Conservation (phyloP, 768 basidiomycete species). For the Tulasnella sp. region DNA sequence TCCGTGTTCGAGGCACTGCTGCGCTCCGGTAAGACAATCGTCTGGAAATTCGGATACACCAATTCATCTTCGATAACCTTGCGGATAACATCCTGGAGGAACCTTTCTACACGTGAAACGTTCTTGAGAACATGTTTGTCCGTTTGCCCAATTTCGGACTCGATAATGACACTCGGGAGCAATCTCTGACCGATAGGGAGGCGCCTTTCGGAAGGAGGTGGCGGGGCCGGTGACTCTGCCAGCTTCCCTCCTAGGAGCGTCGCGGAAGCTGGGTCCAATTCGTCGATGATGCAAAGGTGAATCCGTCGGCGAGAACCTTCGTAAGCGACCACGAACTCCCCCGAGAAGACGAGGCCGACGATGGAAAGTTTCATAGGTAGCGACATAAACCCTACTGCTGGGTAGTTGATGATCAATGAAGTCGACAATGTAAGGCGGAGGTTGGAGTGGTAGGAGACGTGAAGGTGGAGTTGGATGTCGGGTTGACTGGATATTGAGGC, state of each 20-base stretch:
- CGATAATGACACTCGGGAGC: slow-evolving; percentile 82
- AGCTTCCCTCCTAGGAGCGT: neutral
- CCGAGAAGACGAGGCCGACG: slow-evolving; percentile 79
- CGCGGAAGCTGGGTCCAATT: slow-evolving; percentile 58
- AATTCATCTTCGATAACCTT: slow-evolving; percentile 95
- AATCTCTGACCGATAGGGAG: slow-evolving; percentile 77
- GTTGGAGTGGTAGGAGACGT: slow-evolving; percentile 81
- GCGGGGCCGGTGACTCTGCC: slow-evolving; percentile 52
- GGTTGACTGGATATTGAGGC: slow-evolving; percentile 16
- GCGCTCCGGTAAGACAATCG: slow-evolving; percentile 37
- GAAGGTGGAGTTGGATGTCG: slow-evolving; percentile 87
- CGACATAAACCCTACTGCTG: slow-evolving; percentile 93
- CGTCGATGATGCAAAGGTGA: slow-evolving; percentile 85
- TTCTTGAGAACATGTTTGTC: slow-evolving; percentile 96
- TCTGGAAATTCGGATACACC: slow-evolving; percentile 95
- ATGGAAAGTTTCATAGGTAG: slow-evolving; percentile 92
- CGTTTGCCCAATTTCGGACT: slow-evolving; percentile 93
- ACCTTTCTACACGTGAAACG: slow-evolving; percentile 89
- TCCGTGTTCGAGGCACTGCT: neutral
- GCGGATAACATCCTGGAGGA: slow-evolving; percentile 92
- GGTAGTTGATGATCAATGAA: slow-evolving; percentile 93
- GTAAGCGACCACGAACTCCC: slow-evolving; percentile 87
- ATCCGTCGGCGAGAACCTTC: slow-evolving; percentile 76
- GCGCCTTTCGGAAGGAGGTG: slow-evolving; percentile 51
- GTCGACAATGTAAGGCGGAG: slow-evolving; percentile 86